Base-by-base conservation (phyloP, 129 eudicot genomes). In the Silybum marianum region DNA sequence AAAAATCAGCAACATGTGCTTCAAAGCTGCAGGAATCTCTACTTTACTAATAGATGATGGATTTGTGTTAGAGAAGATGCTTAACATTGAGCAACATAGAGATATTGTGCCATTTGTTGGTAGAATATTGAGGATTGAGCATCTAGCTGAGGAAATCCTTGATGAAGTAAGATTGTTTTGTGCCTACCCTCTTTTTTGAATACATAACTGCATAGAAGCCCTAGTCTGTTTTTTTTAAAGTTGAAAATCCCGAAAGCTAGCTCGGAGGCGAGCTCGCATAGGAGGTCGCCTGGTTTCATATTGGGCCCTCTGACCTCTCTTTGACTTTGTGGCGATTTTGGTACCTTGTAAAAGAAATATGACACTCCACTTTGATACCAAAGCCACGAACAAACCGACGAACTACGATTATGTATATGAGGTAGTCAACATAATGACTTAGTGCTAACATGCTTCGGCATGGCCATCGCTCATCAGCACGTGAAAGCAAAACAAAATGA, bases 1-100 rank as follows among this genome's bases (percentile, higher is more conserved):
- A 82, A 72, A 82, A 67, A 84, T 93, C 71, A 84, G 89, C 78
- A 82, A 78, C 68, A 81, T 28, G 67, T 96, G 98, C 91, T 90
- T 96, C 78, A 84, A 81, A 85, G 96, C 96, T 86, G 98, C 99
- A 75, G 84, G 90, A 82, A 88, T 93, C 51, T 89, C 93, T 12
- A 81, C 89, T 65, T 8, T 96, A 78, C 87, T 96, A 26, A 87
- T 96, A 72, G 99, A 96, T 76, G 98, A 96, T 93, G 99, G 99
- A 62, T 69, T 96, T 10, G 82, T 78, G 75, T 80, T 91, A 34
- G 99, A 93, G 80, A 91, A 93, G 60, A 87, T 30, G 91, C 86
- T 82, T 44, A 83, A 73, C 32, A 81, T 89, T 72, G 90, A 88
- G 51, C 88, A 97, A 85, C 95, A 92, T 74, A 78, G 46, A 75